Base-by-base conservation (phyloP, 208 protist species). In the Acanthamoeba lugdunensis region DNA sequence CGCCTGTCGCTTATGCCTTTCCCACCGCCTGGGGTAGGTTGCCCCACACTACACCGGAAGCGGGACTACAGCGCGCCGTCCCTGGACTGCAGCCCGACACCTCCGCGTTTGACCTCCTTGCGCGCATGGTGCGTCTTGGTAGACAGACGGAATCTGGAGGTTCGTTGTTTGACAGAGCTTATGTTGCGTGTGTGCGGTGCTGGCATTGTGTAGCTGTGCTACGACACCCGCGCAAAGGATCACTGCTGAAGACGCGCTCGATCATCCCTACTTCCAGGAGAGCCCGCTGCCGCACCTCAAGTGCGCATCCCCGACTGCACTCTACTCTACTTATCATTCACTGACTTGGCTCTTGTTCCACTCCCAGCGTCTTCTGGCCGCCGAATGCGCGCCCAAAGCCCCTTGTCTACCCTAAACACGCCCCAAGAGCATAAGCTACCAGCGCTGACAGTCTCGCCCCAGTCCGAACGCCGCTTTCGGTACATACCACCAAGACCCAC, bases 251-350 rank as follows among this genome's bases (percentile, higher is more conserved):
- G 90, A 96, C 4, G 94, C 95, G 25, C 52, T 96, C 0, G 94
- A 94, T 65, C 95, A 96, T 94, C 95, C 93, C 23, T 96, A 96
- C 58, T 96, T 96, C 71, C 95, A 96, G 93, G 94, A 96, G 85
- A 16, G 18, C 33, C 95, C 95, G n/a, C 21, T 94, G 30, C 94
- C 94, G 33, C 58, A 25, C 50, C 8, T 71, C 48, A 96, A 96
- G 82, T 92, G 50, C 71, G 4, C 23, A 63, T 11, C 18, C 23
- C 4, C 71, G 23, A 3, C 4, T 2, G 14, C 11, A 1, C 30
- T 92, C 28, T n/a, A 8, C 28, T 1, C 69, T 81, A 13, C 33
- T 21, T 18, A 52, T 65, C 41, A 28, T 75, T 71, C 67, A 9
- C 23, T 91, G 7, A 16, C 14, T 30, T 71, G 13, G n/a, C 14